phyloP scores from a whole-genome alignment of 1,139 yeast genomes.

The Entelexis sorbosivorans region DNA sequence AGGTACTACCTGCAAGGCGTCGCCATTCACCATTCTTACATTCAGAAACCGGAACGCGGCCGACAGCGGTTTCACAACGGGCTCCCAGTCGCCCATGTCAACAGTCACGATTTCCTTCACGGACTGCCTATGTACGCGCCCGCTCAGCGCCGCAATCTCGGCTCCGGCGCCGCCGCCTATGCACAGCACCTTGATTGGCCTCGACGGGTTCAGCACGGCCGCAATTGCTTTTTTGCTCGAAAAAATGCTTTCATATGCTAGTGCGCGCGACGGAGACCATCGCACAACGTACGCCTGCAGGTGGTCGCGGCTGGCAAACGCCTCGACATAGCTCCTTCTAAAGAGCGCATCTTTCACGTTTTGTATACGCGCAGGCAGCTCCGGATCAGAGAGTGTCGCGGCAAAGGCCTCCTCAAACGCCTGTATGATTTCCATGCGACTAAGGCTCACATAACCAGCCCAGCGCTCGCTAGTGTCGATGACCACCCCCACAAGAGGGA shows the following conservation, averaged over 20 bases:
- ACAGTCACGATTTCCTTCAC: constrained; percentile 41
- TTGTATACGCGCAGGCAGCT: constrained; percentile 38
- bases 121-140: constrained; percentile 24
- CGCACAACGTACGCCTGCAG: constrained; percentile 69
- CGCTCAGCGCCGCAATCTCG: constrained; percentile 52
- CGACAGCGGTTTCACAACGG: constrained; percentile 33
- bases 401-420: constrained; percentile 25
- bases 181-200: constrained; percentile 38
- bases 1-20: constrained; percentile 31
- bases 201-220: not conserved
- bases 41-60: constrained; percentile 4
- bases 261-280: constrained; percentile 78
- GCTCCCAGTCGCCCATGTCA: constrained; percentile 72
- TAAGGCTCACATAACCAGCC: not conserved
- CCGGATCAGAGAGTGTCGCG: constrained; percentile 23
- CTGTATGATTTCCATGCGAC: constrained; percentile 22
- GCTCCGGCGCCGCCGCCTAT: constrained; percentile 90
- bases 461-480: too few relatives aligned
- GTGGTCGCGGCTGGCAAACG: constrained; percentile 54
- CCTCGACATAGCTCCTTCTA: constrained; percentile 56
- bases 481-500: too few relatives aligned
- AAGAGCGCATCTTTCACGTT: constrained; percentile 56
- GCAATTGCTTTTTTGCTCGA: constrained; percentile 28
- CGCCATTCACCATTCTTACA: constrained; percentile 27
- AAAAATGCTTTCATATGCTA: constrained; percentile 60